Evolutionary conservation across 2,329 filamentous ascomycete species (phyloP).

Genomic region (Xylaria sp.): DNA sequence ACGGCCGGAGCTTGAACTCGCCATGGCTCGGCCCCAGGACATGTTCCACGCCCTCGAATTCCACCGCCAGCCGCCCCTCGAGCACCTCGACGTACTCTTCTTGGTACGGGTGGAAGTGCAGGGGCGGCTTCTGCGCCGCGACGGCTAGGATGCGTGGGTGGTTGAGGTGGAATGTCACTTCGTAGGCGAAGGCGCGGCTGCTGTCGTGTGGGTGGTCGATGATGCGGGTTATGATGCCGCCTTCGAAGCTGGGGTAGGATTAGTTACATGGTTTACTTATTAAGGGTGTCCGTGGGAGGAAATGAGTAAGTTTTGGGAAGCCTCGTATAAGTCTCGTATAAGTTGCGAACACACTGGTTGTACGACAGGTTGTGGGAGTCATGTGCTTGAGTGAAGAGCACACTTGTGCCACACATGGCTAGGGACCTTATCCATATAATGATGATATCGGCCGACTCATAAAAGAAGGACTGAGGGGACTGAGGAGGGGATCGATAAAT

Average conservation of each 20-base stretch:
- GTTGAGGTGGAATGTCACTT: conserved; percentile 45
- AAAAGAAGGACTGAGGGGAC: background rate
- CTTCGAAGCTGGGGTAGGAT: conserved; percentile 42
- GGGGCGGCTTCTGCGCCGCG: conserved; percentile 46
- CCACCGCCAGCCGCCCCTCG: conserved; percentile 46
- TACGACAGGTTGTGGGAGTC: background rate
- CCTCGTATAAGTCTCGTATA: background rate
- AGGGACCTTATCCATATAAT: too few relatives aligned
- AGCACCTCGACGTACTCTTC: conserved; percentile 49
- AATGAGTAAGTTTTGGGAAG: background rate
- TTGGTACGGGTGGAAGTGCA: conserved; percentile 51
- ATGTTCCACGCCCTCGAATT: conserved; percentile 45
- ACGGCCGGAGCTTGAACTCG: conserved; percentile 41
- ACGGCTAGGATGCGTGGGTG: conserved; percentile 42
- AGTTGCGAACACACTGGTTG: background rate
- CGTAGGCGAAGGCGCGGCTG: conserved; percentile 44
- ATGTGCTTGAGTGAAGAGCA: background rate
- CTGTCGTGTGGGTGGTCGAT: conserved; percentile 43
- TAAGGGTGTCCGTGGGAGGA: background rate
- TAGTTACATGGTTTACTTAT: conserved; percentile 10
- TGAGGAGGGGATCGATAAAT: background rate
- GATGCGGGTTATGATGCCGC: conserved; percentile 43
- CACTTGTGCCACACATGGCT: background rate
- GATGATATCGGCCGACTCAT: too few relatives aligned
- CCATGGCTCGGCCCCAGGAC: conserved; percentile 42